phyloP scores from a whole-genome alignment of 805 yeast species.

The Candida boleticola region DNA sequence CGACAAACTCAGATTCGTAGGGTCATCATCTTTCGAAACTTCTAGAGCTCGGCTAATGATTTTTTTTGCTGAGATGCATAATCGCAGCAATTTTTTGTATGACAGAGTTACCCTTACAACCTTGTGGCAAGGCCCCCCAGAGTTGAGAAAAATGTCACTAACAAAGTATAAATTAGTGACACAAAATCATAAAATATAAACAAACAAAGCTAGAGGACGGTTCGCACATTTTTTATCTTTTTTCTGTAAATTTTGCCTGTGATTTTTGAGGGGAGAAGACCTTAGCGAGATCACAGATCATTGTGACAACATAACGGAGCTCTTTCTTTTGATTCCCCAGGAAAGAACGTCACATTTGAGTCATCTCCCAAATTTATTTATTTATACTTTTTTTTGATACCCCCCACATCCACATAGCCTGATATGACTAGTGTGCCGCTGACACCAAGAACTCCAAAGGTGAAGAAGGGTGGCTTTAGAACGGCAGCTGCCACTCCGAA shows the following conservation, averaged over 20 bases:
- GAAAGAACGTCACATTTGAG: too few species aligned
- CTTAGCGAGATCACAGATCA: too few species aligned
- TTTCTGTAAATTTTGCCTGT: background rate
- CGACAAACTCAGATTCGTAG: too few species aligned
- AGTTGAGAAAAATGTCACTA: too few species aligned
- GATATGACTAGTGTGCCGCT: conserved; percentile 2
- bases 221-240: conserved; percentile 1
- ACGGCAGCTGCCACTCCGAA: conserved; percentile 10
- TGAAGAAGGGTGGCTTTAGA: background rate
- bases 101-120: background rate
- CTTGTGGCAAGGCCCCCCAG: too few species aligned
- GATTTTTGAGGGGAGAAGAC: conserved; percentile 1
- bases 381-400: too few species aligned
- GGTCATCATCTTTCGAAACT: too few species aligned
- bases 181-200: conserved; percentile 2
- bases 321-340: too few species aligned
- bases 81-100: background rate
- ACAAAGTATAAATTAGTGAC: background rate
- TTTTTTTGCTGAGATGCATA: too few species aligned
- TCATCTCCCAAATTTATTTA: too few species aligned
- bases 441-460: conserved; percentile 1
- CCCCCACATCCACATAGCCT: background rate
- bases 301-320: too few species aligned
- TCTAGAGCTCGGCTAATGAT: too few species aligned
- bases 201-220: background rate